phyloP scores from a whole-genome alignment of 2,329 filamentous ascomycete genomes.

The Phoma herbarum region DNA sequence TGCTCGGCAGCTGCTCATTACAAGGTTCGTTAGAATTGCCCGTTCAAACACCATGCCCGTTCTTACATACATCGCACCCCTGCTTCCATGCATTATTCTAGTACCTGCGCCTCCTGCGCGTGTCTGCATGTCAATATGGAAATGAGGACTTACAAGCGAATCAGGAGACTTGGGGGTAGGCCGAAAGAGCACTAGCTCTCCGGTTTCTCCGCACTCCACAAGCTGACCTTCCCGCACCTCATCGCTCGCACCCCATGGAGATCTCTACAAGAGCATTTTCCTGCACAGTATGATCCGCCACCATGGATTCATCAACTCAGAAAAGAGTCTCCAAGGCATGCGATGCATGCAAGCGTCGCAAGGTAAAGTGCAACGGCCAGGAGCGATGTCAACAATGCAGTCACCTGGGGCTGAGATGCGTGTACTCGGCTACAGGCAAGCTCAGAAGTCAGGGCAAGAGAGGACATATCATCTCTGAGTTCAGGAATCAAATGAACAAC shows the following conservation, averaged over 20 bases:
- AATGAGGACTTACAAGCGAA: conserved; percentile 8
- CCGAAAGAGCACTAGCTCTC: conserved; percentile 17
- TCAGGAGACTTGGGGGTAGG: conserved; percentile 4
- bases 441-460: conserved; percentile 51
- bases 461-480: conserved; percentile 55
- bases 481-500: conserved; percentile 45
- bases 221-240: conserved; percentile 21
- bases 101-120: conserved; percentile 21
- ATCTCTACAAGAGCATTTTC: conserved; percentile 16
- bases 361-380: conserved; percentile 59
- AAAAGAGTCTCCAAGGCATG: conserved; percentile 55
- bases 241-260: conserved; percentile 15
- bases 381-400: conserved; percentile 53
- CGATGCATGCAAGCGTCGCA: conserved; percentile 58
- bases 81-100: conserved; percentile 22
- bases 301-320: conserved; percentile 38
- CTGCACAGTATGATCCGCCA: conserved; percentile 33
- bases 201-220: conserved; percentile 24
- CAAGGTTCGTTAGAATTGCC: conserved; percentile 23
- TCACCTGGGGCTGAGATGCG: conserved; percentile 56
- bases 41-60: conserved; percentile 15
- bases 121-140: conserved; percentile 15
- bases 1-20: conserved; percentile 9
- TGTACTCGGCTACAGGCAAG: conserved; percentile 53
- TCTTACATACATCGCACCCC: conserved; percentile 14